phyloP scores from a whole-genome alignment of 768 basidiomycete species.

The Boletus insuetus region DNA sequence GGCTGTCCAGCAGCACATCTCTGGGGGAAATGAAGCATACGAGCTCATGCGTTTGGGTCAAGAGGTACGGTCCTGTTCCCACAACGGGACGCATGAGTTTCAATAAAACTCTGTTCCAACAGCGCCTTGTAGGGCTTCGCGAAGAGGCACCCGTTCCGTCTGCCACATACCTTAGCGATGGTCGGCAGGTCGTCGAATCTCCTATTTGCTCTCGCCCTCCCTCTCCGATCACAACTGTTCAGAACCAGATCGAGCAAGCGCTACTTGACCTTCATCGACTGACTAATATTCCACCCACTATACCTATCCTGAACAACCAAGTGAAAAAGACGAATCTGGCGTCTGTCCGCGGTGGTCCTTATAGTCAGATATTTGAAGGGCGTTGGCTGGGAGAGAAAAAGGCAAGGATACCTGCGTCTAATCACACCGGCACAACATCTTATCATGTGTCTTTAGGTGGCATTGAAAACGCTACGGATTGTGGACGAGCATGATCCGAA shows the following conservation, averaged over 20 bases:
- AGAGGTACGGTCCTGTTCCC: slow-evolving; percentile 31
- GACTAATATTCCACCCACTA: slow-evolving; percentile 52
- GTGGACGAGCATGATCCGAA: slow-evolving; percentile 43
- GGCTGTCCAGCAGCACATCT: slow-evolving; percentile 38
- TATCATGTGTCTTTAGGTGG: slow-evolving; percentile 39
- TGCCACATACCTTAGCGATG: slow-evolving; percentile 16
- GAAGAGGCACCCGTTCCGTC: not conserved
- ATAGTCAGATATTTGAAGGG: slow-evolving; percentile 55
- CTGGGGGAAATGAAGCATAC: slow-evolving; percentile 42
- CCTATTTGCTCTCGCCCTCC: slow-evolving; percentile 19
- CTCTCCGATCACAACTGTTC: slow-evolving; percentile 26
- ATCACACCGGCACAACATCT: not conserved
- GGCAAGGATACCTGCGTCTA: slow-evolving; percentile 26
- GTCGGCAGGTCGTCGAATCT: slow-evolving; percentile 21
- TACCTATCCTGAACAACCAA: slow-evolving; percentile 54
- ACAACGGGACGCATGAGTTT: not conserved
- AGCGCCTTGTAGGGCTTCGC: slow-evolving; percentile 26
- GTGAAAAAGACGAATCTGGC: slow-evolving; percentile 35
- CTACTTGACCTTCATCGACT: slow-evolving; percentile 46
- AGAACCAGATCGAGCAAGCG: slow-evolving; percentile 43
- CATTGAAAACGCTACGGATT: slow-evolving; percentile 52
- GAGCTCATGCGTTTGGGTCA: slow-evolving; percentile 55
- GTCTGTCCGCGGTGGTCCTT: slow-evolving; percentile 49
- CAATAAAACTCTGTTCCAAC: not conserved
- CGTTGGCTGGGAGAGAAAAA: slow-evolving; percentile 54